Base-by-base conservation (phyloP, 1,139 yeast genomes). In the Kodamaea fungicola region DNA sequence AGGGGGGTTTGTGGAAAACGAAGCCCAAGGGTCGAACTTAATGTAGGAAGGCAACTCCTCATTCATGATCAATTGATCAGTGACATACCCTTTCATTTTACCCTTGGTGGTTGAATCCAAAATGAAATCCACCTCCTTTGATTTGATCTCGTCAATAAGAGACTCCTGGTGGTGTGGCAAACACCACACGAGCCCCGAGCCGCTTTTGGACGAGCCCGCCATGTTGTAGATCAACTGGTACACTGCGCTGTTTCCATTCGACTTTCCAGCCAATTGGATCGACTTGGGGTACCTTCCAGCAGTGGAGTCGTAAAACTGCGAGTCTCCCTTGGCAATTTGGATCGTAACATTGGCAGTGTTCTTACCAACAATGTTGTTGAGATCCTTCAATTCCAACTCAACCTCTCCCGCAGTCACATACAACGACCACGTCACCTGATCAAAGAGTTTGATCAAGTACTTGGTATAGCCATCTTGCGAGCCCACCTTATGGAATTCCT, bases 71-170 rank as follows among this genome's bases (percentile, higher is more conserved):
- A 83, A 68, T 26, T 52, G 55, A 34, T 71, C 62, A 2, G 84
- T 74, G 4, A 70, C 54, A 48, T 71, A 81, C 0, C 81, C 86
- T 30, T 61, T 65, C 81, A 84, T 83, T 3, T 51, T 54, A 8
- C 95, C 95, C 50, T 77, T 79, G 1, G 85, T 79, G 0, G 90
- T 78, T 0, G 90, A 80, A 44, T 79, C 86, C 31, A 84, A 53
- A 1, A 43, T 45, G 28, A 82, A 49, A 7, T 63, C 64, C 0
- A 76, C 63, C 24, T 52, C 57, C 12, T 43, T 43, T 3, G 40
- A 43, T 23, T 46, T 49, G 6, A 52, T 40, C 2, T 44, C 43
- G 24, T 47, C 42, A n/a, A 39, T 33, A 19, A 80, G 66, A 0
- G 74, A 61, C 16, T 67, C 69, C 40, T 74, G 76, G 46, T 83